Percentiles rank a stretch among this genome's conserved stretches.
Evolutionary conservation across 129 eudicot genomes (phyloP).

Genomic region (Chrysanthemum seticuspe): DNA sequence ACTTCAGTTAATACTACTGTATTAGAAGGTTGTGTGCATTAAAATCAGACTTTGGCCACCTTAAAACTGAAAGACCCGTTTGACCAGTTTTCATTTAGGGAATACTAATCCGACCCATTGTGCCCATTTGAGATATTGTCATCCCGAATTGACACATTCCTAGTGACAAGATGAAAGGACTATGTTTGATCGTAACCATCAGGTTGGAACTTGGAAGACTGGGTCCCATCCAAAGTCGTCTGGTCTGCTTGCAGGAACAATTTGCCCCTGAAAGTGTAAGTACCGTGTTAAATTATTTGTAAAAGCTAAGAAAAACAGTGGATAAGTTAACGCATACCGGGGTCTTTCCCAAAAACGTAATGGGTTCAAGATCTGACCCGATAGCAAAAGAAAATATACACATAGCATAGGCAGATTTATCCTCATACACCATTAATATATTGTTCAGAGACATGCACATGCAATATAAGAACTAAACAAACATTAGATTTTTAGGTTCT

Average conservation of each 20-base stretch:
- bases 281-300: neutral
- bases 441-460: no score
- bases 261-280: conserved; percentile 59
- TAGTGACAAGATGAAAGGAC: no score
- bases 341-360: conserved; percentile 56
- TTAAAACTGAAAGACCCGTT: no score
- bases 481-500: conserved; percentile 1
- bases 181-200: conserved; percentile 35
- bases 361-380: conserved; percentile 43
- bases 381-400: conserved; percentile 81
- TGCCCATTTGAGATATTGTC: no score
- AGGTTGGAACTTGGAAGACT: conserved; percentile 51
- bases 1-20: no score
- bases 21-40: no score
- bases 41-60: no score
- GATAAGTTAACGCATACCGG: conserved; percentile 43
- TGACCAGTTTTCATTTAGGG: no score
- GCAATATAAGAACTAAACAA: neutral
- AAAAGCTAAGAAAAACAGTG: neutral
- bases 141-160: no score
- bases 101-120: no score
- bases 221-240: conserved; percentile 97
- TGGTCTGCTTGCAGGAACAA: conserved; percentile 89
- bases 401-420: conserved; percentile 85
- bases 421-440: conserved; percentile 76